These are phyloP conservation scores for Lentinula guzmanii DNA, from an alignment of 768 basidiomycete genomes.

Conservation along the genomic window DNA sequence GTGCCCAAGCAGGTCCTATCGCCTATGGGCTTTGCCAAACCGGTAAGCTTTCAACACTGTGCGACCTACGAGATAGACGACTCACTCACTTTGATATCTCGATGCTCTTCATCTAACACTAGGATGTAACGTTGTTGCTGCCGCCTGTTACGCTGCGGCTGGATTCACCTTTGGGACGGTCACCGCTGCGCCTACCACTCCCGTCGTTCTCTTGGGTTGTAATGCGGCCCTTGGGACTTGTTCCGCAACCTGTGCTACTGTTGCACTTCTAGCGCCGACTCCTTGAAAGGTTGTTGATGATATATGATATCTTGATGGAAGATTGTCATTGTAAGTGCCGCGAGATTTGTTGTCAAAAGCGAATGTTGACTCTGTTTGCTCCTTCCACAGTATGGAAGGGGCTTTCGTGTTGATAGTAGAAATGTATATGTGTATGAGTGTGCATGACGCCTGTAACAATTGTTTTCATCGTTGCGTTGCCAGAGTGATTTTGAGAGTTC, in stretches of 20 bases:
- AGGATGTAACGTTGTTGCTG: constrained; percentile 27
- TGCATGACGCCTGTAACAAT: no score
- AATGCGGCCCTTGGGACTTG: constrained; percentile 24
- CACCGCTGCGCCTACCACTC: constrained; percentile 26
- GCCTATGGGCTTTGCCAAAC: constrained; percentile 35
- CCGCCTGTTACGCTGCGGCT: constrained; percentile 36
- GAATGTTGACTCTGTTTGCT: no score
- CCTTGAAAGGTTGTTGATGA: neutral
- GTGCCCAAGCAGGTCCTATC: constrained; percentile 20
- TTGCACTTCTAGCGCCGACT: constrained; percentile 8
- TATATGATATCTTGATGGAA: neutral
- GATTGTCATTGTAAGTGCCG: neutral
- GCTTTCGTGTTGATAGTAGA: no score
- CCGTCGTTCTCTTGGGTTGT: constrained; percentile 29
- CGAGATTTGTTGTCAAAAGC: neutral
- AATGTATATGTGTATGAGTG: no score
- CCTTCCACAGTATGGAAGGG: no score
- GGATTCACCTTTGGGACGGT: constrained; percentile 34
- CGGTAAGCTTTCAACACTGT: constrained; percentile 16
- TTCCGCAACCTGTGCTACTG: constrained; percentile 8
- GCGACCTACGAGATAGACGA: neutral
- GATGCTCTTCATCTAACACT: neutral
- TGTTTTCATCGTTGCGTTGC: no score
- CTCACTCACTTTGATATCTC: neutral
- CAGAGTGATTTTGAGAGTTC: no score